Percentiles rank a stretch among this genome's conserved stretches.
Evolutionary conservation across 1,284 basidiomycete species (phyloP).

Genomic region (Nidula niveotomentosa): DNA sequence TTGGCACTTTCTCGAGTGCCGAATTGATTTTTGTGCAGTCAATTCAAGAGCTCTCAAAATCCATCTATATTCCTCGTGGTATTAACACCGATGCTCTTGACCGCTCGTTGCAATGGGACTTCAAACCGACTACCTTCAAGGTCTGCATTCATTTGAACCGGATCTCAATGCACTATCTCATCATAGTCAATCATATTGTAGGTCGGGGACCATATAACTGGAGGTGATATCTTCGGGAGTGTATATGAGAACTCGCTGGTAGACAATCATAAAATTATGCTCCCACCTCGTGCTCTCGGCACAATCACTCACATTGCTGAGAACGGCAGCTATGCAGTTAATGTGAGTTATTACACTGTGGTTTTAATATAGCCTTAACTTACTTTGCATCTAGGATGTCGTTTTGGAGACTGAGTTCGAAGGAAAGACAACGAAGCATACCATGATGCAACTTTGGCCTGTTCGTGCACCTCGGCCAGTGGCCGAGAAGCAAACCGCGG

Average conservation of each 20-base stretch:
- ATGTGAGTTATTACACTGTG: slow-evolving; percentile 52
- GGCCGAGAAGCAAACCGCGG: slow-evolving; percentile 91
- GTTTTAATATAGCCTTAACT: slow-evolving; percentile 5
- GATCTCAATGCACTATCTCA: slow-evolving; percentile 4
- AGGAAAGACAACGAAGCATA: slow-evolving; percentile 91
- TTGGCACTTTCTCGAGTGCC: slow-evolving; percentile 10
- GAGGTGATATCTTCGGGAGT: slow-evolving; percentile 94
- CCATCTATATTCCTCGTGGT: slow-evolving; percentile 98
- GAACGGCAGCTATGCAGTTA: slow-evolving; percentile 91
- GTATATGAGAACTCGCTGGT: slow-evolving; percentile 99
- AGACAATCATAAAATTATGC: slow-evolving; percentile 97
- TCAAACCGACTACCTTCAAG: slow-evolving; percentile 84
- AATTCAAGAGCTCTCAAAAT: slow-evolving; percentile 95
- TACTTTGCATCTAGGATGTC: slow-evolving; percentile 63
- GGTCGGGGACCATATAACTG: slow-evolving; percentile 96
- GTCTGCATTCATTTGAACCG: slow-evolving; percentile 28
- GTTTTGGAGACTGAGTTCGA: slow-evolving; percentile 98
- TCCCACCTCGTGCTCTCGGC: slow-evolving; percentile 91
- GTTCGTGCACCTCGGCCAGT: slow-evolving; percentile 97
- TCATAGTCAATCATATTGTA: slow-evolving; percentile 23
- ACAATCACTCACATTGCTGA: slow-evolving; percentile 95
- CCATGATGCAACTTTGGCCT: slow-evolving; percentile 98
- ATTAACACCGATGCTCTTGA: slow-evolving; percentile 98
- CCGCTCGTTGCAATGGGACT: slow-evolving; percentile 92
- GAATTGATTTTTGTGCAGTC: slow-evolving; percentile 46